Base-by-base conservation (phyloP, 805 yeast genomes). In the Suhomyces sp. region DNA sequence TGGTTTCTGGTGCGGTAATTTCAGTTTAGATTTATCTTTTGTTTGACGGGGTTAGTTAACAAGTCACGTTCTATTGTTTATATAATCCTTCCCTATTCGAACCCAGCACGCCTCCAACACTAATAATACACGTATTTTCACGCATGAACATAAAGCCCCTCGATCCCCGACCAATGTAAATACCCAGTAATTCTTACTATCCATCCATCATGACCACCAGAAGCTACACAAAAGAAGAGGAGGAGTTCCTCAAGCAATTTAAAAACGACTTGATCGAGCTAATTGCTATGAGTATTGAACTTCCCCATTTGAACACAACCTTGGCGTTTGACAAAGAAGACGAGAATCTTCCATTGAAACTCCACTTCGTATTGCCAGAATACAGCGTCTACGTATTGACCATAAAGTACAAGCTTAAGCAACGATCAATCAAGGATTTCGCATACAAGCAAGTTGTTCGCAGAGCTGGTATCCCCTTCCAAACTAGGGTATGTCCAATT, bases 391-490 rank as follows among this genome's bases (percentile, higher is more conserved):
- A 69, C 53, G 45, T 50, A 9, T 47, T 68, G 41, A 63, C 63
- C 1, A 52, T 69, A n/a, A 57, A 54, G 43, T 67, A 59, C 47
- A 60, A 56, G 43, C 66, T 65, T 10, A 56, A 54, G 44, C 52
- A 57, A 22, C 55, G 58, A 43, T 58, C 64, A 3, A 55, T 68
- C 46, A 52, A 53, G 40, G 52, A 60, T 10, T 52, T 68, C 25
- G 51, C 54, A 2, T 68, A 68, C 53, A 56, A 62, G 40, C 72
- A 69, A 51, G 60, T 56, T 8, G 69, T 69, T 20, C 64, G 60
- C 53, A 67, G 60, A 48, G 57, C 57, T 20, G 72, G 71, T 3
- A 49, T 68, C 41, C 58, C 63, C 3, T 53, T 69, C 25, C 61
- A 59, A 39, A 49, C 59, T 4, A 54, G 70, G 44, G 56, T 57